Evolutionary conservation across 768 basidiomycete genomes (phyloP).

Genomic region (Rickenella mellea): DNA sequence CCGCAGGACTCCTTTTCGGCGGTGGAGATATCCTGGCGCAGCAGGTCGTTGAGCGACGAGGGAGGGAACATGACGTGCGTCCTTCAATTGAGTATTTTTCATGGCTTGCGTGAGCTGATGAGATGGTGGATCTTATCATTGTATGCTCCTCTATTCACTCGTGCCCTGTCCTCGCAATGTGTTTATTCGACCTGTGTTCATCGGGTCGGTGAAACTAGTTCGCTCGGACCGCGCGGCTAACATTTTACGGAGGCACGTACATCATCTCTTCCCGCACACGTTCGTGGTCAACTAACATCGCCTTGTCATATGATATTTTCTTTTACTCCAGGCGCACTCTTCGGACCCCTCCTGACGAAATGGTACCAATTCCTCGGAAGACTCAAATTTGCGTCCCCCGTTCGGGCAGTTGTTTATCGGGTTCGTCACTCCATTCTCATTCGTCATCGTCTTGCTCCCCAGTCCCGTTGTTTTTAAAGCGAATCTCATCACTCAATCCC

Average conservation of each 20-base stretch:
- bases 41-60: conserved; percentile 69
- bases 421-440: conserved; percentile 28
- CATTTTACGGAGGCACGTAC: conserved; percentile 61
- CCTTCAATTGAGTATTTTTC: neutral
- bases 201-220: too few species aligned
- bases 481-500: too few species aligned
- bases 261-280: neutral
- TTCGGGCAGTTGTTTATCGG: conserved; percentile 48
- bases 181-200: too few species aligned
- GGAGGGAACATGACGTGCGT: conserved; percentile 68
- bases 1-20: conserved; percentile 61
- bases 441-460: too few species aligned
- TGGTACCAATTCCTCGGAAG: conserved; percentile 73
- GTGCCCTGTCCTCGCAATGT: neutral
- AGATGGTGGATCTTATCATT: neutral
- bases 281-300: too few species aligned
- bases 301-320: too few species aligned
- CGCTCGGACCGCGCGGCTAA: conserved; percentile 50
- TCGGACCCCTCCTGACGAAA: conserved; percentile 74
- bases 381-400: conserved; percentile 57
- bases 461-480: too few species aligned
- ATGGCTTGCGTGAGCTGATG: too few species aligned
- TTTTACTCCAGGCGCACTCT: conserved; percentile 43
- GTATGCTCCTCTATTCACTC: neutral
- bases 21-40: conserved; percentile 79